Percentiles rank a stretch among this genome's conserved stretches.
Conservation (phyloP, 2,329 filamentous ascomycete species). For the Stagonosporopsis vannaccii region DNA sequence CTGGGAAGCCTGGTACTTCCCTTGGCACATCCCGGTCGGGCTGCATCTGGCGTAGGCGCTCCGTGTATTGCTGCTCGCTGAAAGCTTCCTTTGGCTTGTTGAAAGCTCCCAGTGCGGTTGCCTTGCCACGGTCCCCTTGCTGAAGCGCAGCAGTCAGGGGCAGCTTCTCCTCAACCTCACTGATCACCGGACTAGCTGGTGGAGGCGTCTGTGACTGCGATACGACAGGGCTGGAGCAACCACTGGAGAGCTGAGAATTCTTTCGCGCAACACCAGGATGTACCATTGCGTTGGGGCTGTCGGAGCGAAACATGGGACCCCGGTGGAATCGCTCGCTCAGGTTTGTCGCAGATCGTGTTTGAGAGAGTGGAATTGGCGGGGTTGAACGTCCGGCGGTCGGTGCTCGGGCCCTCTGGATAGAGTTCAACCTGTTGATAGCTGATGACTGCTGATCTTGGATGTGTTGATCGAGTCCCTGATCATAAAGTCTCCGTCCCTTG, state of each 20-base stretch:
- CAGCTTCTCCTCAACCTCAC: constrained; percentile 73
- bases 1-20: constrained; percentile 39
- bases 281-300: constrained; percentile 57
- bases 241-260: constrained; percentile 39
- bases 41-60: constrained; percentile 82
- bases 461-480: constrained; percentile 80
- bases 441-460: constrained; percentile 81
- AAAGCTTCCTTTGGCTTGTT: constrained; percentile 78
- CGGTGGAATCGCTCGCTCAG: constrained; percentile 55
- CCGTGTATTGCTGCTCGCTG: constrained; percentile 83
- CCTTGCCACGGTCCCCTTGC: constrained; percentile 80
- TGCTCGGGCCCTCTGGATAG: constrained; percentile 67
- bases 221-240: constrained; percentile 50
- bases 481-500: constrained; percentile 79
- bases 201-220: constrained; percentile 60
- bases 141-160: constrained; percentile 69
- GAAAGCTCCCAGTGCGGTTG: constrained; percentile 75
- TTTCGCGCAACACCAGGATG: constrained; percentile 42
- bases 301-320: constrained; percentile 52
- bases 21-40: constrained; percentile 71
- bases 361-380: constrained; percentile 52
- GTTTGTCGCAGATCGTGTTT: constrained; percentile 56
- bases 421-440: constrained; percentile 80
- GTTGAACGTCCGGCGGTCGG: constrained; percentile 61
- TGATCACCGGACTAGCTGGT: constrained; percentile 70